Conservation (phyloP, 192 early-diverging fungal genomes). For the Coemansia sp. region DNA sequence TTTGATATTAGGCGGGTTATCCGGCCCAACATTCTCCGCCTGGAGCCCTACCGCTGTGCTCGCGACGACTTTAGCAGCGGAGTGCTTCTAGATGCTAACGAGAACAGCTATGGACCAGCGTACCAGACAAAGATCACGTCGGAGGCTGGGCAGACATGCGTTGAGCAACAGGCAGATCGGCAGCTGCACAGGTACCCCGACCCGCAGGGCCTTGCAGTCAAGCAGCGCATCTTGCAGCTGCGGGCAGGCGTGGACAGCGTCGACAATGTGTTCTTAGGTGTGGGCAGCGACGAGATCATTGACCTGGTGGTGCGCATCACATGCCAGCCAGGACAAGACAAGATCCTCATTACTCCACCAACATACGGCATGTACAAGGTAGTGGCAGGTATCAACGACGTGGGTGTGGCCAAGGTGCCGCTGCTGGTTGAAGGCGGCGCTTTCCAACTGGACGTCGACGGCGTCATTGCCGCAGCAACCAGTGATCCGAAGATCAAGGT, state of each 20-base stretch:
- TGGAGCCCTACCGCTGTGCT: conserved; percentile 95
- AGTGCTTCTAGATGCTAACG: conserved; percentile 98
- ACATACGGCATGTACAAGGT: conserved; percentile 99
- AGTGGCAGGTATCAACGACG: conserved; percentile 92
- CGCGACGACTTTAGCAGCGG: conserved; percentile 94
- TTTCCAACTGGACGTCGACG: conserved; percentile 50
- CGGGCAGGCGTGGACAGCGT: conserved; percentile 61
- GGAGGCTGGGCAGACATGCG: conserved; percentile 6
- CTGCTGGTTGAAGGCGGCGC: conserved; percentile 67
- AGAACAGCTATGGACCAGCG: conserved; percentile 87
- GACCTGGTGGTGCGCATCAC: conserved; percentile 86
- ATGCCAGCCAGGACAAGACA: conserved; percentile 86
- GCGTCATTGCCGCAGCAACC: conserved; percentile 52
- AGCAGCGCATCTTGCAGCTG: conserved; percentile 70
- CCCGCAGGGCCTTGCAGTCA: conserved; percentile 83
- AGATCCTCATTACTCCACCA: conserved; percentile 92
- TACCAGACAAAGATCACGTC: conserved; percentile 40
- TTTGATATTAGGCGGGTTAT: conserved; percentile 64
- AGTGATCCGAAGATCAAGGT: conserved; percentile 83
- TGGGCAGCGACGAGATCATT: conserved; percentile 96
- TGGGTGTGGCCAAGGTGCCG: conserved; percentile 80
- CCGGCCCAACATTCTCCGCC: conserved; percentile 76
- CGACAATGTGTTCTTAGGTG: conserved; percentile 88
- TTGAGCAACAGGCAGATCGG: conserved; percentile 12
- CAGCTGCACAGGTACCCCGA: conserved; percentile 94